Evolutionary conservation across 805 yeast genomes (phyloP), one percentile per base, ranked within the genome.

Genomic region (Saccharomycopsis microspora): DNA sequence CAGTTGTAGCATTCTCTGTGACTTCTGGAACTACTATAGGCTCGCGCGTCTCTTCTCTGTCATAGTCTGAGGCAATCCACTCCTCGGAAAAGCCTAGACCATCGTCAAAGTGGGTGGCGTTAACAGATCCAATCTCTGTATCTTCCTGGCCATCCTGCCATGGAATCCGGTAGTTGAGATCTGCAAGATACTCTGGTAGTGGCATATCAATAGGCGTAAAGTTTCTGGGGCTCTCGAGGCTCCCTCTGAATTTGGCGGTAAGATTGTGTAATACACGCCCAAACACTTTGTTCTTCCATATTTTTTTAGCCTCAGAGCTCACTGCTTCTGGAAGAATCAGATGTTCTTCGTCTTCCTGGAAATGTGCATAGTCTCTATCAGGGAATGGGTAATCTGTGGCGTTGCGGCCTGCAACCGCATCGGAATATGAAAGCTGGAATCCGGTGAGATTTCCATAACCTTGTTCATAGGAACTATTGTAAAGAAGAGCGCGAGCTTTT

Each of bases 361-460:
- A 75, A 3, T 68, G 62, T 9, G 36, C 8, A 48, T 78, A 68
- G 42, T 67, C 62, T 45, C 65, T 67, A 4, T 62, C 65, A 1
- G 67, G 76, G 30, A 80, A 60, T 0, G 89, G 89, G 74, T 80
- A 81, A 0, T 76, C 69, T 51, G 72, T 69, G 1, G 63, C 66
- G 31, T 68, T 67, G 43, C 70, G 63, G 8, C 74, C 73, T 4
- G 65, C 60, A 1, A 71, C 27, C 10, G 68, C 71, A 61, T 82
- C 94, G 6, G 69, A 66, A 55, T 84, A 85, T 32, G 86, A 76
- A 34, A 81, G 62, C 56, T 69, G 71, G 49, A 81, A 75, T 3
- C 96, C 96, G 0, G 93, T 82, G 10, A 85, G 60, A 56, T 84
- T 82, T 1, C 84, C 83, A 58, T 79, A 80, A 4, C 85, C 86